phyloP scores from a whole-genome alignment of 352 stramenopile species.

The Globisporangium iwayamae region DNA sequence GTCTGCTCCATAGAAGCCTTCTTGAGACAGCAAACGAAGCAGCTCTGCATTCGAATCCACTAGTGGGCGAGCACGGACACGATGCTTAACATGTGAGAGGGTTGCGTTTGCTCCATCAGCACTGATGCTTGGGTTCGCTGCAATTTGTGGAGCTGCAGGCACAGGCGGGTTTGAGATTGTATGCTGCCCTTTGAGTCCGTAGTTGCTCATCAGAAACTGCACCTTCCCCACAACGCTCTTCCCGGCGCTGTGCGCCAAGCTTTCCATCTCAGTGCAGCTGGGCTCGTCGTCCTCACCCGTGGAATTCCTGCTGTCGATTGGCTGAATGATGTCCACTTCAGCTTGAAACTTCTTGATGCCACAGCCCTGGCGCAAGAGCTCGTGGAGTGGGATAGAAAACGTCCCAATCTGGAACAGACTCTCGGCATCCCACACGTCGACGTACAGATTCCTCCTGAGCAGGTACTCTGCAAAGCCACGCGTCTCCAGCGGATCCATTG shows the following conservation, averaged over 20 bases:
- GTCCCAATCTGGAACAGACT: constrained; percentile 88
- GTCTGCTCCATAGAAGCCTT: constrained; percentile 52
- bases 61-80: constrained; percentile 67
- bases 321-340: constrained; percentile 59
- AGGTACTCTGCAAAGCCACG: constrained; percentile 86
- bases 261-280: constrained; percentile 11
- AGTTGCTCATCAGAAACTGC: constrained; percentile 89
- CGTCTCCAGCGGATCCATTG: constrained; percentile 61
- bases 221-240: constrained; percentile 51
- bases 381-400: constrained; percentile 78
- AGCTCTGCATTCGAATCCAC: constrained; percentile 76
- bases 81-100: constrained; percentile 41
- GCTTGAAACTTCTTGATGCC: constrained; percentile 87
- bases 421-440: constrained; percentile 94
- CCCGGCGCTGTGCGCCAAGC: neutral
- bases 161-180: constrained; percentile 4
- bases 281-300: neutral
- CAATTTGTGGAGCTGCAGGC: constrained; percentile 1
- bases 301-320: constrained; percentile 17
- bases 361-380: constrained; percentile 88
- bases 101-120: neutral
- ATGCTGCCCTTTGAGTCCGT: constrained; percentile 60
- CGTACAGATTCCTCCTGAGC: constrained; percentile 73
- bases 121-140: neutral
- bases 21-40: constrained; percentile 46